Evolutionary conservation across 2,329 filamentous ascomycete species (phyloP), one percentile per base, ranked within the genome.

Genomic region (Fusarium odoratissimum): DNA sequence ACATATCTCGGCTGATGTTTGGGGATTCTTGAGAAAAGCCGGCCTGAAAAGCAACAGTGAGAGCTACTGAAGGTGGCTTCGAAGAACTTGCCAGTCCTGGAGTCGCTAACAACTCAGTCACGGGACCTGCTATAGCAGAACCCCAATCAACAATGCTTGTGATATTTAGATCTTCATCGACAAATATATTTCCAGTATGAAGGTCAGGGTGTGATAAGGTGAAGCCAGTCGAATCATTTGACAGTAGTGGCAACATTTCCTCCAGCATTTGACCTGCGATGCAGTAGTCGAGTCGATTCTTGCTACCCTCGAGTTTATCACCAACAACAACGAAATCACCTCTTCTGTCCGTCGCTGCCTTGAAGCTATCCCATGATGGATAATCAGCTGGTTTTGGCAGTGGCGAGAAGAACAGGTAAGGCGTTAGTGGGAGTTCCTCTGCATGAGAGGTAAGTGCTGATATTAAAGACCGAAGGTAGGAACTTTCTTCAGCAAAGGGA

Each of bases 401-500:
- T 12, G 33, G 23, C 13, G 49, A 52, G 5, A 52, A 37, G 23
- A 52, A 28, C 3, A 37, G 6, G 9, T 52, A 28, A 16, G 49
- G 33, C 3, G 23, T 52, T 0, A 52, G 13, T 28, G 23, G 10
- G 2, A 52, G 33, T 2, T 52, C 49, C 12, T 52, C 23, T 37
- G 17, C 49, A n/a, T 52, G 33, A 14, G 23, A 10, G 5, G 19
- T 37, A 12, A 52, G 8, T 0, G 23, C 23, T 16, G 33, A 25
- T 37, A 52, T 8, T 0, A 52, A 52, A 37, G 23, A 52, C 23
- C 1, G 23, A 21, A 52, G 23, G 2, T 37, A 37, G 5, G 1
- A 0, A 8, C 0, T 6, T 35, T 52, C 49, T 0, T 28, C 13
- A 1, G 13, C 8, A 21, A 52, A 37, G 0, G 49, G 33, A 2